These are phyloP conservation scores for Sisymbrium irio DNA, from an alignment of 345 rosid species.

Conservation along the genomic window DNA sequence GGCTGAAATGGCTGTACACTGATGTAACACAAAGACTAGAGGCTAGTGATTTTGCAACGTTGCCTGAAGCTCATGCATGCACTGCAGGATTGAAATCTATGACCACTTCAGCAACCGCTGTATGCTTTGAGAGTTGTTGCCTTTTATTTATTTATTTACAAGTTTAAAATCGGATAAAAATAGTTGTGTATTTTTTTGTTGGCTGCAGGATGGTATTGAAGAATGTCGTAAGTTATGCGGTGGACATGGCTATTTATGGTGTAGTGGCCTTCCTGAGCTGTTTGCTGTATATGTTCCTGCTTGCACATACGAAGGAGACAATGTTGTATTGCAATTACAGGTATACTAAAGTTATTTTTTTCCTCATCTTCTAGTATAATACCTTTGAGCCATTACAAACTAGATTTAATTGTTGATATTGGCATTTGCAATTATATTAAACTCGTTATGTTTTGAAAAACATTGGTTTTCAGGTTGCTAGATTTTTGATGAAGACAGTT, in stretches of 20 bases:
- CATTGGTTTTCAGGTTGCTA: slow-evolving; percentile 58
- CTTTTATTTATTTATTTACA: neutral
- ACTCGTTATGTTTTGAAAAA: neutral
- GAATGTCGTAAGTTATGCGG: slow-evolving; percentile 95
- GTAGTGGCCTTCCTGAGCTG: slow-evolving; percentile 90
- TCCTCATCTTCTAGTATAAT: neutral
- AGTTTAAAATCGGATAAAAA: neutral
- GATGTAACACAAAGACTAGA: slow-evolving; percentile 86
- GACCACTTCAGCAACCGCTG: slow-evolving; percentile 77
- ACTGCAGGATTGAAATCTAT: slow-evolving; percentile 94
- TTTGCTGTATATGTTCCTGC: slow-evolving; percentile 88
- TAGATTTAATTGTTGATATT: neutral
- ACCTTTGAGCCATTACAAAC: neutral
- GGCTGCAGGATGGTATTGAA: slow-evolving; percentile 68
- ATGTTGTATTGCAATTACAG: slow-evolving; percentile 80
- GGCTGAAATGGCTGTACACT: slow-evolving; percentile 80
- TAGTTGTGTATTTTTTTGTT: neutral
- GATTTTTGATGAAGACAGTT: slow-evolving; percentile 80
- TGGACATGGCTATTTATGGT: slow-evolving; percentile 88
- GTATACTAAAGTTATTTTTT: slow-evolving; percentile 27
- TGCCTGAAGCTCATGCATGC: slow-evolving; percentile 94
- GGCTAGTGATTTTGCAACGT: slow-evolving; percentile 79
- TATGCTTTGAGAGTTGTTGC: slow-evolving; percentile 4
- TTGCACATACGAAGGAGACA: slow-evolving; percentile 96
- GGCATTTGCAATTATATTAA: neutral